Evolutionary conservation across 148 eudicot species (phyloP).

Genomic region (Camellia sinensis): DNA sequence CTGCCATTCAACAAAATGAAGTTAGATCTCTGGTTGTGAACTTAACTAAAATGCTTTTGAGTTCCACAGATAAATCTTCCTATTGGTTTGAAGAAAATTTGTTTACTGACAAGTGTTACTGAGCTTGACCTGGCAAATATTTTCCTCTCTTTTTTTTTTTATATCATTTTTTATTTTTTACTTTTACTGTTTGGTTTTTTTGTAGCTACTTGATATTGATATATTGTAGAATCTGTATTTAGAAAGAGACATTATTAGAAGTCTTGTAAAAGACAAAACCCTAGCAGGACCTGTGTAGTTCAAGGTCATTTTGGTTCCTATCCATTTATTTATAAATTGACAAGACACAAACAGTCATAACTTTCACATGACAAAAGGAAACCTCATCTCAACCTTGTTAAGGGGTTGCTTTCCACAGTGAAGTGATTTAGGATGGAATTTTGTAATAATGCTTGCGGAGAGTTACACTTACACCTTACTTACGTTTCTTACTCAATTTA

Average conservation of each 20-base stretch:
- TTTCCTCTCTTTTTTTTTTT: background rate
- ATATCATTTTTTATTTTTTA: too few species aligned
- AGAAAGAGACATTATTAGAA: background rate
- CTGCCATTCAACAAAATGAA: background rate
- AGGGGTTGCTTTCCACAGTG: background rate
- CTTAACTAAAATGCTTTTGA: background rate
- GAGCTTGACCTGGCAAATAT: background rate
- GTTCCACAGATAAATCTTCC: background rate
- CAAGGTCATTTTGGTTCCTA: background rate
- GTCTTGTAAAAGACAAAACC: background rate
- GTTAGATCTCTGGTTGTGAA: background rate
- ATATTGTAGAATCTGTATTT: background rate
- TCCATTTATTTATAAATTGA: background rate
- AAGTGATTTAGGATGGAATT: background rate
- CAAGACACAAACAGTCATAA: background rate
- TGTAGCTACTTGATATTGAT: background rate
- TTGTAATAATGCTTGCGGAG: background rate
- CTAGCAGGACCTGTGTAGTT: background rate
- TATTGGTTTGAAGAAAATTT: background rate
- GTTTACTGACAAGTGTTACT: background rate
- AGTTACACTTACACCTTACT: conserved; percentile 9
- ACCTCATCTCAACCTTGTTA: background rate
- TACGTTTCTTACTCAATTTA: conserved; percentile 26
- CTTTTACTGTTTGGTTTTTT: background rate
- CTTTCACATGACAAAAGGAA: background rate